A percentile compares a stretch with the other conserved stretches of the same genome.
Evolutionary conservation across 164 flowering plant genomes (phyloP).

Genomic region (Macadamia integrifolia): DNA sequence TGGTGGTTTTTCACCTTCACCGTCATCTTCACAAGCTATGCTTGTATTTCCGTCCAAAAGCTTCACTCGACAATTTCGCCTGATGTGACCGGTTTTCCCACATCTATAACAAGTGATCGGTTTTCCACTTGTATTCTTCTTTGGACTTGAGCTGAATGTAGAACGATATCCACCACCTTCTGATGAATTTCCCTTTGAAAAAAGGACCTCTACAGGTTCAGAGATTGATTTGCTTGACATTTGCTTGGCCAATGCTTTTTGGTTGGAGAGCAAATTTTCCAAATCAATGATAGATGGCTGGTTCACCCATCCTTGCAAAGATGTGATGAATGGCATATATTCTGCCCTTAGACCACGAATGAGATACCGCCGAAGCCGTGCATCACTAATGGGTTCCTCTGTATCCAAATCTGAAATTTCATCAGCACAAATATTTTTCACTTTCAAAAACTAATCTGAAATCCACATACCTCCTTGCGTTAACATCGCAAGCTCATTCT

Average conservation of each 20-base stretch:
- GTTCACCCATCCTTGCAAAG: slow-evolving; percentile 8
- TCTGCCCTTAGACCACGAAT: slow-evolving; percentile 12
- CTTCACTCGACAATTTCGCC: slow-evolving; percentile 9
- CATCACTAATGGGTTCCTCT: slow-evolving; percentile 9
- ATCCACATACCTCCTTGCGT: background rate
- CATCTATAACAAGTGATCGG: slow-evolving; percentile 6
- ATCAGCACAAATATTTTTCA: slow-evolving; percentile 3
- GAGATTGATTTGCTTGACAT: background rate
- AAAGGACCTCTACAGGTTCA: background rate
- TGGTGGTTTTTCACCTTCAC: background rate
- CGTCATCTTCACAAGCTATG: background rate
- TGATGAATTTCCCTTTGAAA: background rate
- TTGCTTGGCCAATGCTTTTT: slow-evolving; percentile 14
- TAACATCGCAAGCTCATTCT: slow-evolving; percentile 2
- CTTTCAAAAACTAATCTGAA: slow-evolving; percentile 5
- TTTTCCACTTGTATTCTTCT: background rate
- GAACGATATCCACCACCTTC: too few species aligned
- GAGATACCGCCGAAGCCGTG: slow-evolving; percentile 4
- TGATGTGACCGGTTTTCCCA: slow-evolving; percentile 14
- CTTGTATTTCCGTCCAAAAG: slow-evolving; percentile 9
- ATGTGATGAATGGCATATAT: slow-evolving; percentile 9
- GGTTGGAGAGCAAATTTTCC: slow-evolving; percentile 9
- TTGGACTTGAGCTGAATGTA: background rate
- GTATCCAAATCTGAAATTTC: slow-evolving; percentile 16
- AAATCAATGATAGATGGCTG: slow-evolving; percentile 8